Percentiles rank a stretch among this genome's conserved stretches.
phyloP scores from a whole-genome alignment of 177 flowering plant species.

The Vitis hybrid region DNA sequence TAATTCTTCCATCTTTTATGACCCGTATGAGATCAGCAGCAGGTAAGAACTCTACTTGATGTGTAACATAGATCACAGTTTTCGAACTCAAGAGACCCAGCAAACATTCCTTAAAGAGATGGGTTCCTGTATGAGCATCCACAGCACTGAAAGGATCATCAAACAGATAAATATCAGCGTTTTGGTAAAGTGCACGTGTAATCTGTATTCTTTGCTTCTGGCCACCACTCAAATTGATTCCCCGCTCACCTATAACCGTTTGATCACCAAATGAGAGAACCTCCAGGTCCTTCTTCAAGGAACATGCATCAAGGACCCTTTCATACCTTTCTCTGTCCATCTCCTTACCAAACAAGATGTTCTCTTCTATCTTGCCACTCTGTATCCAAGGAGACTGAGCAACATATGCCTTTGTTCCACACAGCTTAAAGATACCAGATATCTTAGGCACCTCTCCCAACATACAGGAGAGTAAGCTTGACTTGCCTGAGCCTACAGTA shows the following conservation, averaged over 20 bases:
- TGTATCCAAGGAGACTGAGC: constrained; percentile 84
- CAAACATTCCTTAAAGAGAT: constrained; percentile 71
- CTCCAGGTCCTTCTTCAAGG: constrained; percentile 57
- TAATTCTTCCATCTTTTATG: no score
- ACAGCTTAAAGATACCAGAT: constrained; percentile 45
- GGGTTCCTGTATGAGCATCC: constrained; percentile 71
- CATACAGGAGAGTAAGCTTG: constrained; percentile 61
- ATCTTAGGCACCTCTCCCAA: constrained; percentile 68
- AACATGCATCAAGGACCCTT: constrained; percentile 53
- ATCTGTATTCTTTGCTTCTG: constrained; percentile 78
- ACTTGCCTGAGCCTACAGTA: constrained; percentile 77
- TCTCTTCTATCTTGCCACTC: constrained; percentile 69
- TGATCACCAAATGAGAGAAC: constrained; percentile 57
- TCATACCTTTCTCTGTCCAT: constrained; percentile 58
- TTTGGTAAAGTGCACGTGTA: constrained; percentile 72
- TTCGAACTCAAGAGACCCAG: no score
- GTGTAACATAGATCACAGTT: no score
- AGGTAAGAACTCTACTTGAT: no score
- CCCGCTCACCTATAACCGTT: constrained; percentile 67
- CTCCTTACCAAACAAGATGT: constrained; percentile 60
- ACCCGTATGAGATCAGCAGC: no score
- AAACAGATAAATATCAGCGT: constrained; percentile 68
- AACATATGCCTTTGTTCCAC: constrained; percentile 72
- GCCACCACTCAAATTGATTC: constrained; percentile 76
- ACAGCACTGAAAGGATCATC: constrained; percentile 88